Evolutionary conservation across 192 early-diverging fungal species (phyloP).

Genomic region (Coemansia sp.): DNA sequence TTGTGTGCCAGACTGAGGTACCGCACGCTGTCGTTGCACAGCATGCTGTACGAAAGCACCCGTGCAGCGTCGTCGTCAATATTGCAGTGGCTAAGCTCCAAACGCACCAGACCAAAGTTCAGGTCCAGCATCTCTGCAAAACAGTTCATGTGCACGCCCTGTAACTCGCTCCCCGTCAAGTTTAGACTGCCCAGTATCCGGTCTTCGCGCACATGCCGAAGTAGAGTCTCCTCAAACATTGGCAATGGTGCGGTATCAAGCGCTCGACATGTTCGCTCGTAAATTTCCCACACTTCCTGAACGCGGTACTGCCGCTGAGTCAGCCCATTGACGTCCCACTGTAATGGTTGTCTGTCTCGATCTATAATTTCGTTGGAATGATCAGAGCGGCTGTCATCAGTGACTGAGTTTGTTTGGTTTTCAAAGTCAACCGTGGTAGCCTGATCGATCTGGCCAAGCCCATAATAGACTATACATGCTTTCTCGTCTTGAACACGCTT

Average conservation of each 20-base stretch:
- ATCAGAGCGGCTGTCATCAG: not conserved
- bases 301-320: slow-evolving; percentile 39
- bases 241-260: slow-evolving; percentile 37
- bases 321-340: slow-evolving; percentile 49
- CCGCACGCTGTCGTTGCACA: slow-evolving; percentile 65
- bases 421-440: not conserved
- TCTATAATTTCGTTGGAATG: not conserved
- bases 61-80: slow-evolving; percentile 74
- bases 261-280: slow-evolving; percentile 39
- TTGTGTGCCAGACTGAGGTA: slow-evolving; percentile 71
- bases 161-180: slow-evolving; percentile 56
- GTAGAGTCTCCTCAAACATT: slow-evolving; percentile 33
- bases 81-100: slow-evolving; percentile 67
- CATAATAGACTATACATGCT: no score
- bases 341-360: slow-evolving; percentile 19
- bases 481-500: not conserved
- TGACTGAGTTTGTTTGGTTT: not conserved
- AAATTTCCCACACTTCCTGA: slow-evolving; percentile 47
- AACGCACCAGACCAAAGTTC: slow-evolving; percentile 68
- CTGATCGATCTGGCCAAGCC: no score
- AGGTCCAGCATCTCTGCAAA: slow-evolving; percentile 75
- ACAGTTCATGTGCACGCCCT: slow-evolving; percentile 61
- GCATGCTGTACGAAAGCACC: slow-evolving; percentile 68
- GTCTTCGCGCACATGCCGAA: slow-evolving; percentile 37
- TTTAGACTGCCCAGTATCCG: slow-evolving; percentile 40